phyloP scores from a whole-genome alignment of 1,284 basidiomycete genomes.

The Caloboletus inedulis region DNA sequence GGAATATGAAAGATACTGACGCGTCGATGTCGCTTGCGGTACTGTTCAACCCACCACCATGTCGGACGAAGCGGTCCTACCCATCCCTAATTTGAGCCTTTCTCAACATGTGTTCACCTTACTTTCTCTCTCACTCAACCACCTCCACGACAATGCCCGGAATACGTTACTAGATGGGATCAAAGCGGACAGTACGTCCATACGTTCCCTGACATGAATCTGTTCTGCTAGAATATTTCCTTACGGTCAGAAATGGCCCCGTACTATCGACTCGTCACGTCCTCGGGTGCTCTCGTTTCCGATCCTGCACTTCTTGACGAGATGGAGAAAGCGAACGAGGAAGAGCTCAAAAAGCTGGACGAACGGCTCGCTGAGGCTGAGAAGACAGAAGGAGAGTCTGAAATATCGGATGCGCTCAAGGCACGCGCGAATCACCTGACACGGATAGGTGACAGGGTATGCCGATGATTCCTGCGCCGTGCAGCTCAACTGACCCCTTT shows the following conservation, averaged over 20 bases:
- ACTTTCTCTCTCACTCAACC: conserved; percentile 55
- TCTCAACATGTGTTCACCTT: conserved; percentile 78
- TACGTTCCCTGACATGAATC: background rate
- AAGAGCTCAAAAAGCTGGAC: conserved; percentile 76
- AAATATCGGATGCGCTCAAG: conserved; percentile 85
- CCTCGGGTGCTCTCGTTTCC: conserved; percentile 44
- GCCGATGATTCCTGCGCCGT: conserved; percentile 9
- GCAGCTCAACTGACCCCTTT: background rate
- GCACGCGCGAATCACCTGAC: conserved; percentile 84
- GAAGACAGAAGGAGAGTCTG: conserved; percentile 91
- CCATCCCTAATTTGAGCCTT: conserved; percentile 81
- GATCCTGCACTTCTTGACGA: conserved; percentile 62
- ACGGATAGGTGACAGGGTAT: conserved; percentile 88
- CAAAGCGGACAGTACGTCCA: conserved; percentile 74
- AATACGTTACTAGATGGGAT: conserved; percentile 73
- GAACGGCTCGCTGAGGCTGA: conserved; percentile 81
- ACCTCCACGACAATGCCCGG: conserved; percentile 67
- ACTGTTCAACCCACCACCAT: conserved; percentile 38
- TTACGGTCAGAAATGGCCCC: conserved; percentile 74
- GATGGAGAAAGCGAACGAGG: conserved; percentile 76
- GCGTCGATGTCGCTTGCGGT: background rate
- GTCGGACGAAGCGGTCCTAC: conserved; percentile 82
- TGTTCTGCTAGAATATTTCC: background rate
- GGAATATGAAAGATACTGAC: conserved; percentile 7
- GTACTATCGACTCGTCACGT: conserved; percentile 62